Conservation (phyloP, 140 eudicot species). For the Stevia rebaudiana region DNA sequence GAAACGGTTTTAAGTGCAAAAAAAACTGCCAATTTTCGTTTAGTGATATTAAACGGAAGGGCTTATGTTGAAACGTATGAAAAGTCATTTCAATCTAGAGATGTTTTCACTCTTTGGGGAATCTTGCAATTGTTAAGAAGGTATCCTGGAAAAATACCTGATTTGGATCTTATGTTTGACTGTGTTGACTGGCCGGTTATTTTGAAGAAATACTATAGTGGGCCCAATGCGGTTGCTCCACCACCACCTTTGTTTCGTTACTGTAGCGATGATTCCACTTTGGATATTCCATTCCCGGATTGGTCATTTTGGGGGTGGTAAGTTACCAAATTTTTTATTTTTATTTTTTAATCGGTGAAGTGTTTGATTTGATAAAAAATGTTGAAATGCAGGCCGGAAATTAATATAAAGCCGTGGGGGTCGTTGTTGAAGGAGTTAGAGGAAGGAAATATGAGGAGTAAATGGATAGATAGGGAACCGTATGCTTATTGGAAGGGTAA, state of each 20-base stretch:
- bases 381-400: slow-evolving; percentile 46
- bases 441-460: slow-evolving; percentile 43
- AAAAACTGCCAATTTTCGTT: slow-evolving; percentile 52
- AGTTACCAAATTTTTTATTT: neutral
- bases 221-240: slow-evolving; percentile 34
- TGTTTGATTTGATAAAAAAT: slow-evolving; percentile 2
- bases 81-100: slow-evolving; percentile 58
- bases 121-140: slow-evolving; percentile 54
- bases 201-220: slow-evolving; percentile 26
- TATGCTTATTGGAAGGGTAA: slow-evolving; percentile 71
- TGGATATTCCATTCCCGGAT: slow-evolving; percentile 58
- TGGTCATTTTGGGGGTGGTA: slow-evolving; percentile 86
- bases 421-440: slow-evolving; percentile 42
- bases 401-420: slow-evolving; percentile 54
- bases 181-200: slow-evolving; percentile 74
- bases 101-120: slow-evolving; percentile 64
- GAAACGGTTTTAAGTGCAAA: slow-evolving; percentile 58
- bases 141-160: slow-evolving; percentile 71
- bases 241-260: slow-evolving; percentile 62
- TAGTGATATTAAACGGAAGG: slow-evolving; percentile 50
- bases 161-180: slow-evolving; percentile 73
- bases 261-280: slow-evolving; percentile 47
- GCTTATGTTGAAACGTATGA: slow-evolving; percentile 53
- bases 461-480: slow-evolving; percentile 50
- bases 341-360: neutral